Base-by-base conservation (phyloP, 495 filamentous ascomycete species). In the Durotheca rogersii region DNA sequence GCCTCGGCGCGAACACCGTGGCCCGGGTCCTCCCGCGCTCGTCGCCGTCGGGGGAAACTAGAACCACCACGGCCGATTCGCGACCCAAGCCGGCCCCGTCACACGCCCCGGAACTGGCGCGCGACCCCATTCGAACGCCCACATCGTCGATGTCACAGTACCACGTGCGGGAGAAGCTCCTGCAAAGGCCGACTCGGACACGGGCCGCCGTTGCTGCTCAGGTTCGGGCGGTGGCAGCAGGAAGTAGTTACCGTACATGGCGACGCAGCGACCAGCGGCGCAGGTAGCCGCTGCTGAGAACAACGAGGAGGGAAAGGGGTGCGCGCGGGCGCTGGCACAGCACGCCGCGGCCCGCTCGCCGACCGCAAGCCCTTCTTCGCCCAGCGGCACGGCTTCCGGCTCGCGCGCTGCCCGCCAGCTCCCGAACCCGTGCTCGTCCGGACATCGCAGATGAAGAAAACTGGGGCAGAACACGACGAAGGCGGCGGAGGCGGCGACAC, bases 261-360 rank as follows among this genome's bases (percentile, higher is more conserved):
- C 79, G 1, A 77, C 81, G 0, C 82, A 81, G 15, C 84, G 81
- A 81, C 82, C 82, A 2, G 59, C 80, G 0, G 63, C 69, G 23
- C 75, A 83, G 51, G 84, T 86, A 51, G 79, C 77, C 46, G 72
- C 84, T 1, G 67, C 85, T 38, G 82, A 85, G 44, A 86, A 86
- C 63, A 84, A 79, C 2, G 82, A 82, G 2, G 73, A 75, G 25
- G 81, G 83, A 60, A 67, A 79, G 30, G 70, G 72, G 10, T 85
- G 85, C 51, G 55, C 62, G 16, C 51, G 55, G 61, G 16, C 64
- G 71, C 7, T 76, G 78, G 1, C 63, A 70, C 21, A 67, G 85
- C 2, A 71, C 74, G 7, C 62, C 80, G 0, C 78, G 83, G 48
- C 84, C 85, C 52, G n/a, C n/a, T n/a, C n/a, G n/a, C n/a, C n/a